phyloP scores from a whole-genome alignment of 257 asterid species.

The Catharanthus roseus region DNA sequence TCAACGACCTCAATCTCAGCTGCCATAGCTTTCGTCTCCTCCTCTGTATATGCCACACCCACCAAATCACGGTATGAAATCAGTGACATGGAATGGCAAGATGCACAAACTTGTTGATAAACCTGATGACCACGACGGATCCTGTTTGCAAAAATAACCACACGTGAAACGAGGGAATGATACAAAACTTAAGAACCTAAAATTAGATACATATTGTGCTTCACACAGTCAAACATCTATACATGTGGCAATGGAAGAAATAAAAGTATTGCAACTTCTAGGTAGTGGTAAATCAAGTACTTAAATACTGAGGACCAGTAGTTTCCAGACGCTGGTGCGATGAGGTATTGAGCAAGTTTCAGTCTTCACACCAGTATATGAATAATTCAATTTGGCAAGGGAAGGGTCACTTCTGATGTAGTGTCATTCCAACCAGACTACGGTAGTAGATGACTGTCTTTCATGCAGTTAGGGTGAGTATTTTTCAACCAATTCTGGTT shows the following conservation, averaged over 20 bases:
- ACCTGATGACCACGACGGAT: slow-evolving; percentile 45
- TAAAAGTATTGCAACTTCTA: background rate
- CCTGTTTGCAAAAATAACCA: slow-evolving; percentile 18
- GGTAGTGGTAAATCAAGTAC: background rate
- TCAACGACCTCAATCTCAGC: slow-evolving; percentile 92
- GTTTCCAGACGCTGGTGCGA: background rate
- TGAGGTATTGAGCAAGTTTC: background rate
- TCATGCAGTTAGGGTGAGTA: background rate
- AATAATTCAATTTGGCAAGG: background rate
- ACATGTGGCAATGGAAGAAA: background rate
- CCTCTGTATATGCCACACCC: slow-evolving; percentile 88
- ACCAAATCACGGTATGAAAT: slow-evolving; percentile 75
- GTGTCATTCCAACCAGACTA: background rate
- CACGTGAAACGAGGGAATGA: background rate
- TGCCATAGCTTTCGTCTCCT: slow-evolving; percentile 89
- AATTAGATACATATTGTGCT: background rate
- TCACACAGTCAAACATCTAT: background rate
- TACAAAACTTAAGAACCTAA: background rate
- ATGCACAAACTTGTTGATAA: slow-evolving; percentile 76
- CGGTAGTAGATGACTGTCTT: background rate
- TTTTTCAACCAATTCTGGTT: background rate
- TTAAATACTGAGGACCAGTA: background rate
- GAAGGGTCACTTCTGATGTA: background rate
- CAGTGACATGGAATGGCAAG: slow-evolving; percentile 86
- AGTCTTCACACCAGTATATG: background rate